Base-by-base conservation (phyloP, 371 early-diverging fungal genomes). In the Umbelopsis sp. region DNA sequence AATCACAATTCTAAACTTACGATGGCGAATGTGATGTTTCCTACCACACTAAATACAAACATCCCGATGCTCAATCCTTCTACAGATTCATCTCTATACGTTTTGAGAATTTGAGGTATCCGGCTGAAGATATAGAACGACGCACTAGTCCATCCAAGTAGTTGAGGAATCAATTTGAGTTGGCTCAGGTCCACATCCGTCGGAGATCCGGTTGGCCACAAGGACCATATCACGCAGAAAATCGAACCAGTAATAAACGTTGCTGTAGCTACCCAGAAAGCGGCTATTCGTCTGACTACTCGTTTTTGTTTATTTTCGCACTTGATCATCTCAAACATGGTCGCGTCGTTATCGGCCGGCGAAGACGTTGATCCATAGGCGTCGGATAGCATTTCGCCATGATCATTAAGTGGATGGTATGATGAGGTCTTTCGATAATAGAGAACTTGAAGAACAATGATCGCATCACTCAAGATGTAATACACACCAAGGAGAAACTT, bases 71-170 rank as follows among this genome's bases (percentile, higher is more conserved):
- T 86, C 45, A 96, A 76, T 0, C 95, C 95, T 67, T 92, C 88
- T 6, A 87, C 87, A 18, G 93, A 91, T 74, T 90, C 82, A 62
- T 86, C 86, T 53, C 83, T 72, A 77, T 84, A 88, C 70, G 92
- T 94, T 75, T 89, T 89, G 73, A 89, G 83, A 70, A 96, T 91
- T 72, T 96, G 96, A 4, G 96, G 96, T 48, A 95, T 76, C 66
- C 94, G 87, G 14, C 91, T 80, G 41, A 79, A 35, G 75, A 85
- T 77, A 62, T 88, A 91, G 48, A 88, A 74, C 5, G 85, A 69
- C 0, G 89, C 88, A 38, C 87, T 87, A 29, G 74, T 79, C 85
- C 77, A 88, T 51, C 84, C 89, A 65, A 79, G 72, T 12, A 73
- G 62, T 71, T 83, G 87, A 14, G 82, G 83, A 44, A 74, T 62